Percentiles rank a stretch among this genome's conserved stretches.
Conservation (phyloP, 805 yeast genomes). For the Candida sithepensis region DNA sequence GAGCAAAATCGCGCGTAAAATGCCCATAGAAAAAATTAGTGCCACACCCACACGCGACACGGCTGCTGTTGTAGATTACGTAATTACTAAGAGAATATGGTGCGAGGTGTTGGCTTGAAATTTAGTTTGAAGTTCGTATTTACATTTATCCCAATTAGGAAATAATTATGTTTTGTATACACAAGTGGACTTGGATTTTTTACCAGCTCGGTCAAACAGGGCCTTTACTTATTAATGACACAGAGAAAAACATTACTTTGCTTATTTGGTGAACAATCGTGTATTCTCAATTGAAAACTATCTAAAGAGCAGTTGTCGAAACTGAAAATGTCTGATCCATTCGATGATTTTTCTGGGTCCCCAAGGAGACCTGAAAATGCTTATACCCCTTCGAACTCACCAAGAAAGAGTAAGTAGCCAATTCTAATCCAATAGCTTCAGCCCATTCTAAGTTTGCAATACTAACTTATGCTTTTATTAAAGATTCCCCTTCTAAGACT, state of each 20-base stretch:
- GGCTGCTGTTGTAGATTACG: neutral
- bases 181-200: neutral
- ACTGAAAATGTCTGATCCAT: slow-evolving; percentile 24
- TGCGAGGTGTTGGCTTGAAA: neutral
- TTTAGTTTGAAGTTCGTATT: neutral
- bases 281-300: neutral
- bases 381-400: slow-evolving; percentile 31
- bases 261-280: neutral
- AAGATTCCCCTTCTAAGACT: slow-evolving; percentile 33
- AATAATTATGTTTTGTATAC: slow-evolving; percentile 1
- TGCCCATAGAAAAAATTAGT: neutral
- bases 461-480: neutral
- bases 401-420: slow-evolving; percentile 25
- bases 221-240: neutral
- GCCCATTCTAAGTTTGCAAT: too few species aligned
- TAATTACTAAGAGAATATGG: neutral
- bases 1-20: neutral
- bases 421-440: too few species aligned
- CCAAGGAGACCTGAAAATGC: slow-evolving; percentile 30
- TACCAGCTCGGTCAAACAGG: neutral
- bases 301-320: neutral
- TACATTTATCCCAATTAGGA: slow-evolving; percentile 14
- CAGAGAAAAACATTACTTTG: too few species aligned
- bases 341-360: slow-evolving; percentile 22
- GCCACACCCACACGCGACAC: neutral